Evolutionary conservation across 805 yeast genomes (phyloP).

Genomic region (Yarrowia divulgata): DNA sequence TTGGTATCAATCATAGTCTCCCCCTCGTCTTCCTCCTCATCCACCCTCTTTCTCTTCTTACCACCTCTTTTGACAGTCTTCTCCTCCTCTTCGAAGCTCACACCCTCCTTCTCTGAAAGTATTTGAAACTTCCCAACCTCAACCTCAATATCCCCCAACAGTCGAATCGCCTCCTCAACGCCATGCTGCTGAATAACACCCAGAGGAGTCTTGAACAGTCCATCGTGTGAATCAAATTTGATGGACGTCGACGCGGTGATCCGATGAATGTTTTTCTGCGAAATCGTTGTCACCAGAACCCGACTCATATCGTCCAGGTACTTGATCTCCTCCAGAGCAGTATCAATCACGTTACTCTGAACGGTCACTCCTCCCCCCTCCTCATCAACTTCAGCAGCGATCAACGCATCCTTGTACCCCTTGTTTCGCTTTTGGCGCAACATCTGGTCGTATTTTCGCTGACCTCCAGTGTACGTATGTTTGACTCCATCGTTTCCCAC

Average conservation of each 20-base stretch:
- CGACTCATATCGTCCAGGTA: conserved; percentile 33
- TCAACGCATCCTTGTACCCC: conserved; percentile 36
- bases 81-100: neutral
- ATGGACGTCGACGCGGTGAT: conserved; percentile 31
- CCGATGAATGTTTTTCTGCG: conserved; percentile 22
- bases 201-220: conserved; percentile 33
- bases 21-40: neutral
- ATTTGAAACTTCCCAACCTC: conserved; percentile 60
- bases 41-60: conserved; percentile 3
- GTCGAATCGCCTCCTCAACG: conserved; percentile 39
- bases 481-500: conserved; percentile 30
- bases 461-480: conserved; percentile 22
- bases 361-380: conserved; percentile 28
- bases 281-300: conserved; percentile 21
- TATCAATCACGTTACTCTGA: conserved; percentile 17
- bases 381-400: conserved; percentile 18
- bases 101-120: neutral
- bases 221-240: conserved; percentile 29
- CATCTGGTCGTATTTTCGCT: conserved; percentile 33
- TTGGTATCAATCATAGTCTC: neutral
- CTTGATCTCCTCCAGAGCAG: conserved; percentile 35
- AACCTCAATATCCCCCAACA: conserved; percentile 65
- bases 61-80: neutral
- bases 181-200: conserved; percentile 36
- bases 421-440: conserved; percentile 29